phyloP scores from a whole-genome alignment of 2,329 filamentous ascomycete genomes.

The Colletotrichum sp. region DNA sequence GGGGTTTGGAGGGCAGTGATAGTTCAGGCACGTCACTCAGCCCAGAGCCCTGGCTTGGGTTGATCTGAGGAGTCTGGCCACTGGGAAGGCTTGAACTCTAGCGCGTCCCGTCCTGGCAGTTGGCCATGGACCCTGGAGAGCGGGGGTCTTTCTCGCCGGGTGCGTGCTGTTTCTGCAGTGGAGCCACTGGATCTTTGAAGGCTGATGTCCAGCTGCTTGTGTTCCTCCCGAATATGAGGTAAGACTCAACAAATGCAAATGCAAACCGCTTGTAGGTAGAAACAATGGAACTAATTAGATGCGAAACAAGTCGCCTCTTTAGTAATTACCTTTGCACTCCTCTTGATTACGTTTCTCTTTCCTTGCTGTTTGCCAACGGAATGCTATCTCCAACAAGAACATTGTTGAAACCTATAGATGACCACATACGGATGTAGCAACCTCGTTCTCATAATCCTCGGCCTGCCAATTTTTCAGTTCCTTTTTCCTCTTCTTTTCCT shows the following conservation, averaged over 20 bases:
- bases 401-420: not conserved
- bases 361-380: not conserved
- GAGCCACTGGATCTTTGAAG: not conserved
- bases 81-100: not conserved
- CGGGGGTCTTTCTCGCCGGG: not conserved
- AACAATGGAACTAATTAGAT: not conserved
- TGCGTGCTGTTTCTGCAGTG: not conserved
- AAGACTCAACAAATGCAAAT: not conserved
- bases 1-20: constrained; percentile 20
- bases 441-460: not conserved
- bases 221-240: not conserved
- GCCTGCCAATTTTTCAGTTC: not conserved
- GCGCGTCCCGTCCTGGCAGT: constrained; percentile 8
- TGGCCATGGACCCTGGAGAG: constrained; percentile 11
- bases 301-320: not conserved
- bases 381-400: not conserved
- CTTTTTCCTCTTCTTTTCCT: not conserved
- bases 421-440: not conserved
- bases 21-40: constrained; percentile 14
- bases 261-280: not conserved
- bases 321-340: not conserved
- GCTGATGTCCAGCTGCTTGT: not conserved
- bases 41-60: constrained; percentile 6
- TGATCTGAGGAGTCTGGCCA: not conserved
- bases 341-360: not conserved